Percentiles rank a stretch among this genome's conserved stretches.
phyloP scores from a whole-genome alignment of 169 alveolate species.

The Plasmodium falciparum region DNA sequence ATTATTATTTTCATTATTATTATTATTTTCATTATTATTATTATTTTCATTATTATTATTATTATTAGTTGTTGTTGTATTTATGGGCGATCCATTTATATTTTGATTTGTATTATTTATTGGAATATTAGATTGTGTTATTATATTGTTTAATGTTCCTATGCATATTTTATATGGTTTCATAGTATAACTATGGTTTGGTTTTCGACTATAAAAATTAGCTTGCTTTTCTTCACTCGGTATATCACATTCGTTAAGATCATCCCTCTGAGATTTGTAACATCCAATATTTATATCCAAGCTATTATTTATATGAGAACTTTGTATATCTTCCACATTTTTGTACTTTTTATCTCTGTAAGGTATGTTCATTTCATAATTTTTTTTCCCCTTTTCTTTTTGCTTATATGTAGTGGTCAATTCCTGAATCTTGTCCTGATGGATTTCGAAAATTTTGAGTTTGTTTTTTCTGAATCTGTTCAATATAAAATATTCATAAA shows the following conservation, averaged over 20 bases:
- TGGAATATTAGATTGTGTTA: neutral
- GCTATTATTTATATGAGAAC: neutral
- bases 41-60: too few species aligned
- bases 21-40: too few species aligned
- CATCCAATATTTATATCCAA: neutral
- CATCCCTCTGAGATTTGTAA: neutral
- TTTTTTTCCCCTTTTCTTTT: neutral
- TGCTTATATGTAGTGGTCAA: conserved; percentile 24
- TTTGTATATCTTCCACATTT: neutral
- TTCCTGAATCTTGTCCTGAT: conserved; percentile 2
- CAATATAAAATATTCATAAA: conserved; percentile 33
- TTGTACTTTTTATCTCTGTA: neutral
- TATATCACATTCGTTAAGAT: neutral
- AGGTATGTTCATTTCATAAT: neutral
- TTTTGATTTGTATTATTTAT: neutral
- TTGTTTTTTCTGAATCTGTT: conserved; percentile 30
- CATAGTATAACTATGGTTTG: conserved; percentile 59
- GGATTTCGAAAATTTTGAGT: conserved; percentile 45
- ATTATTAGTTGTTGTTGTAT: too few species aligned
- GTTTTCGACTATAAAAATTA: conserved; percentile 7
- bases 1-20: too few species aligned
- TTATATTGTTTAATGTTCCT: conserved; percentile 17
- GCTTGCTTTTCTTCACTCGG: neutral
- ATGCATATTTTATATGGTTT: conserved; percentile 64
- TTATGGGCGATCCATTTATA: neutral